Conservation (phyloP, 257 asterid species). For the Solanum raphanifolium region DNA sequence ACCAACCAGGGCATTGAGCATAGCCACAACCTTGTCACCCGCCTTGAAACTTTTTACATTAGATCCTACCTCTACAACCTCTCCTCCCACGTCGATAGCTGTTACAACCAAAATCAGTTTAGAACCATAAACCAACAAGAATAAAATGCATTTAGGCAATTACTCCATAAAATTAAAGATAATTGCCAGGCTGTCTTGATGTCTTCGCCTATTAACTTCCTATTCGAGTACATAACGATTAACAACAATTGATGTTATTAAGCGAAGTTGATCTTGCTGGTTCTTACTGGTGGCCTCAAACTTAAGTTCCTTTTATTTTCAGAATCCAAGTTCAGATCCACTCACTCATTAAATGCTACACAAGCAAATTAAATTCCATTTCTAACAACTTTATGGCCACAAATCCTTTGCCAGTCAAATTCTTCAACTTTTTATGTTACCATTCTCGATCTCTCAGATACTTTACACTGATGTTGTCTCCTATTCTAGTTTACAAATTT, state of each 20-base stretch:
- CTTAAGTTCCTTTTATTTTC: background rate
- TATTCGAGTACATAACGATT: background rate
- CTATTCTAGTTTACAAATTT: background rate
- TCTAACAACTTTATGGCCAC: background rate
- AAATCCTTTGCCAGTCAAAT: background rate
- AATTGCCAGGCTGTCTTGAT: background rate
- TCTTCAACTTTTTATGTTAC: background rate
- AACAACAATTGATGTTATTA: background rate
- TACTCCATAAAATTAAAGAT: background rate
- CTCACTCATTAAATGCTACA: background rate
- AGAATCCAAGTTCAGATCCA: background rate
- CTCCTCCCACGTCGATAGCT: conserved; percentile 64
- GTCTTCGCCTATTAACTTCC: background rate
- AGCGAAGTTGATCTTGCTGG: background rate
- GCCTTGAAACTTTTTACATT: conserved; percentile 34
- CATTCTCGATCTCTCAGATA: background rate
- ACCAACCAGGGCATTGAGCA: conserved; percentile 23
- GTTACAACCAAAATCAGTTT: conserved; percentile 3
- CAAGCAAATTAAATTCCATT: background rate
- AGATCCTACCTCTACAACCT: conserved; percentile 45
- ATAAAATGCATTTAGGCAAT: background rate
- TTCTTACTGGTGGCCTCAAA: background rate
- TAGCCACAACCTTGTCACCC: conserved; percentile 57
- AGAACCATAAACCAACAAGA: background rate
- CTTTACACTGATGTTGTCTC: background rate